Evolutionary conservation across 495 filamentous ascomycete species (phyloP).

Genomic region (Oleoguttula mirabilis): DNA sequence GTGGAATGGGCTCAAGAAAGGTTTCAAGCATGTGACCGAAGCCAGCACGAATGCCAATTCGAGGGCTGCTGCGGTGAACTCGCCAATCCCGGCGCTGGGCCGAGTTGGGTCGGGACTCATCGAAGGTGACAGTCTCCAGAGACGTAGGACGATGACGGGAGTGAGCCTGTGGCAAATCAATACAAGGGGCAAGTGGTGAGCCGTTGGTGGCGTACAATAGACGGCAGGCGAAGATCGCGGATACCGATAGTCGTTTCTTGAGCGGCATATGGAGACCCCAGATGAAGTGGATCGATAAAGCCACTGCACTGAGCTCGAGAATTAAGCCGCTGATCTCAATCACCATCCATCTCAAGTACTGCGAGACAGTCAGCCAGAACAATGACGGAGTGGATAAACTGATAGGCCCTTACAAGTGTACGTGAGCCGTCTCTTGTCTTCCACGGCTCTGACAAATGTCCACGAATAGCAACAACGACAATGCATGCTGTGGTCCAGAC

Average conservation of each 20-base stretch:
- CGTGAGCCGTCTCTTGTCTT: neutral
- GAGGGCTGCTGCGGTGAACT: neutral
- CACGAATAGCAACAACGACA: neutral
- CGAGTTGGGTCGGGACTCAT: neutral
- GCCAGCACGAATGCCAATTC: conserved; percentile 3
- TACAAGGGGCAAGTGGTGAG: neutral
- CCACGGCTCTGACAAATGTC: conserved; percentile 1
- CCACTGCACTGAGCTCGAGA: neutral
- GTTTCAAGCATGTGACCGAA: conserved; percentile 1
- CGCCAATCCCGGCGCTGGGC: neutral
- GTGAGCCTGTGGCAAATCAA: neutral
- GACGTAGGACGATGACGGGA: conserved; percentile 1
- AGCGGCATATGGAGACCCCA: conserved; percentile 11
- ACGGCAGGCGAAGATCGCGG: conserved; percentile 2
- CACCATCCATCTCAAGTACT: neutral
- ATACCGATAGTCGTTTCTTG: conserved; percentile 8
- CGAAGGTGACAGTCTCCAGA: conserved; percentile 1
- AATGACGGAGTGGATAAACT: too few species aligned
- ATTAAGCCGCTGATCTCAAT: neutral
- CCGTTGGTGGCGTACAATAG: neutral
- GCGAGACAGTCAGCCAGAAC: too few species aligned
- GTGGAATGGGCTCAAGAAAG: conserved; percentile 2
- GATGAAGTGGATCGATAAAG: conserved; percentile 1
- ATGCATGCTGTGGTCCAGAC: neutral
- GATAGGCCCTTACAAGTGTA: too few species aligned